Conservation (phyloP, 371 early-diverging fungal species). For the Phascolomyces articulosus region DNA sequence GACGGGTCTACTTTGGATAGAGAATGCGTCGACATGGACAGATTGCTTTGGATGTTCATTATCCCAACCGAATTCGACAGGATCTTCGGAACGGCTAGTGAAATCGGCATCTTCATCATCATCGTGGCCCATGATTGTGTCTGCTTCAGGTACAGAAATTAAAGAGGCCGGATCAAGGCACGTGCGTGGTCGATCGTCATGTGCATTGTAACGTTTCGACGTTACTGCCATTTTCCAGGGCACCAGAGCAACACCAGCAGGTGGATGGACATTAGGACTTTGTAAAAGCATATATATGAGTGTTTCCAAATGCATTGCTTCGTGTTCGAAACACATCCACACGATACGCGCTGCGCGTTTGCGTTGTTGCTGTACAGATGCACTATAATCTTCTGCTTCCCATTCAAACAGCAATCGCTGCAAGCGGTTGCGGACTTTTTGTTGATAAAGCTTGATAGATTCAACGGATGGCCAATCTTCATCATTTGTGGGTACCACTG, state of each 20-base stretch:
- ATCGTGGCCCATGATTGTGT: constrained; percentile 59
- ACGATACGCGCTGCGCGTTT: constrained; percentile 64
- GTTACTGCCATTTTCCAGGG: constrained; percentile 23
- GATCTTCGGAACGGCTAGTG: neutral
- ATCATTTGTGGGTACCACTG: constrained; percentile 66
- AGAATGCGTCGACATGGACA: constrained; percentile 48
- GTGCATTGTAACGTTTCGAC: neutral
- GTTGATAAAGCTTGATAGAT: constrained; percentile 68
- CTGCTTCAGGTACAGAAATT: constrained; percentile 19
- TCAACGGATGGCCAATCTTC: constrained; percentile 73
- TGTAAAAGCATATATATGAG: constrained; percentile 89
- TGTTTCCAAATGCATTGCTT: constrained; percentile 91
- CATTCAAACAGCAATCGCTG: constrained; percentile 45
- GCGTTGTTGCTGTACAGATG: constrained; percentile 21
- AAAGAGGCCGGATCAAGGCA: constrained; percentile 13
- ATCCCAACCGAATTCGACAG: constrained; percentile 82
- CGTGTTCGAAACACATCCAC: constrained; percentile 91
- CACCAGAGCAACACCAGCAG: constrained; percentile 30
- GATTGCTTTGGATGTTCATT: constrained; percentile 73
- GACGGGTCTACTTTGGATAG: constrained; percentile 79
- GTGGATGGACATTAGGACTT: constrained; percentile 45
- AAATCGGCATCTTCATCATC: constrained; percentile 55
- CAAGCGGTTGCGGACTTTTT: constrained; percentile 63
- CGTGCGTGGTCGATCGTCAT: too few species aligned
- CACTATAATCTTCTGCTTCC: constrained; percentile 28